Percentiles rank a stretch among this genome's conserved stretches.
phyloP scores from a whole-genome alignment of 495 filamentous ascomycete species.

The Neurospora sp. region DNA sequence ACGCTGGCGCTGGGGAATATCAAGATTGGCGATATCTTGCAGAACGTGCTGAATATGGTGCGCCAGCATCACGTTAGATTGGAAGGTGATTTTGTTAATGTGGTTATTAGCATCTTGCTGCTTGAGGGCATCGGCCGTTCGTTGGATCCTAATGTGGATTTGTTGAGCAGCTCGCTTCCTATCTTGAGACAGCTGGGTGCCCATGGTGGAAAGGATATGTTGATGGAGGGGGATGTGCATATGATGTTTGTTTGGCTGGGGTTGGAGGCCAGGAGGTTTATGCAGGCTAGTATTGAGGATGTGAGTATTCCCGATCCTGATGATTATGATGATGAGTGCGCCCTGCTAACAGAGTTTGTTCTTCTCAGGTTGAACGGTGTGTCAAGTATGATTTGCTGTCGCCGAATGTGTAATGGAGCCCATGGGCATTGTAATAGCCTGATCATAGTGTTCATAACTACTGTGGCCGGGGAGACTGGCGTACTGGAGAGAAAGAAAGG shows the following conservation, averaged over 20 bases:
- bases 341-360: slow-evolving; percentile 11
- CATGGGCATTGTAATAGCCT: neutral
- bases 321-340: neutral
- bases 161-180: slow-evolving; percentile 77
- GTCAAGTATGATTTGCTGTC: slow-evolving; percentile 76
- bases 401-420: slow-evolving; percentile 55
- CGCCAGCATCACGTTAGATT: slow-evolving; percentile 85
- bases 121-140: slow-evolving; percentile 88
- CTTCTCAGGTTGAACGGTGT: slow-evolving; percentile 54
- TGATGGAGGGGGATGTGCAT: slow-evolving; percentile 69
- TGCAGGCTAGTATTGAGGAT: slow-evolving; percentile 80
- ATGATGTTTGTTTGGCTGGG: slow-evolving; percentile 94
- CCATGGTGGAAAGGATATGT: slow-evolving; percentile 56
- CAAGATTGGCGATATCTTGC: slow-evolving; percentile 91
- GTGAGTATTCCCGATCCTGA: slow-evolving; percentile 37
- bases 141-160: slow-evolving; percentile 76
- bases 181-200: slow-evolving; percentile 84
- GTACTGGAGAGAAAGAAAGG: neutral
- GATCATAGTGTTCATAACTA: neutral
- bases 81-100: slow-evolving; percentile 97
- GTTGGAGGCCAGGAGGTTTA: slow-evolving; percentile 74
- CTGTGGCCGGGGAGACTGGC: neutral
- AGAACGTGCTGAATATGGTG: slow-evolving; percentile 86
- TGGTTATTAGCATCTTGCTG: slow-evolving; percentile 88
- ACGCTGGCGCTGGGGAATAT: slow-evolving; percentile 92